phyloP scores from a whole-genome alignment of 164 flowering plant genomes.

The Aristolochia californica region DNA sequence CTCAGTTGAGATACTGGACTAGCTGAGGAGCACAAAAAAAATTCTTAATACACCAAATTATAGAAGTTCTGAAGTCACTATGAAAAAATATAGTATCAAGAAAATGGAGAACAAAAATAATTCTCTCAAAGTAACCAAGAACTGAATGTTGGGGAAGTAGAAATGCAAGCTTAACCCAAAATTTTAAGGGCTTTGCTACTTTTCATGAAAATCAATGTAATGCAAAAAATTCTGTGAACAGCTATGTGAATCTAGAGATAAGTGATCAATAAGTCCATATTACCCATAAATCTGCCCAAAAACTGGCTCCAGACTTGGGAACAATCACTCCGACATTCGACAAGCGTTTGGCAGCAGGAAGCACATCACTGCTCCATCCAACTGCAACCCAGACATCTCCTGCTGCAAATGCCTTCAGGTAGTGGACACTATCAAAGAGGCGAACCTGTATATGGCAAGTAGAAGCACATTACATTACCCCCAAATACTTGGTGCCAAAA shows the following conservation, averaged over 20 bases:
- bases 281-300: slow-evolving; percentile 99
- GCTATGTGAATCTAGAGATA: not conserved
- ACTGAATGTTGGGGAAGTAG: too few species aligned
- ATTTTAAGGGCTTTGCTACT: too few species aligned
- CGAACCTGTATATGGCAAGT: slow-evolving; percentile 42
- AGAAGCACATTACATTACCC: not conserved
- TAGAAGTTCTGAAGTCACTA: too few species aligned
- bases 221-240: too few species aligned
- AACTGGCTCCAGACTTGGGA: slow-evolving; percentile 89
- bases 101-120: too few species aligned
- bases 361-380: slow-evolving; percentile 92
- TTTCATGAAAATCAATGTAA: too few species aligned
- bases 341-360: slow-evolving; percentile 81
- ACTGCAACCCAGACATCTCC: slow-evolving; percentile 98
- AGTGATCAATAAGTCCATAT: not conserved
- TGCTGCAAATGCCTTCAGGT: slow-evolving; percentile 76
- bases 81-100: too few species aligned
- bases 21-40: too few species aligned
- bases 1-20: too few species aligned
- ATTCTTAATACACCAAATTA: too few species aligned
- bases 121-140: too few species aligned
- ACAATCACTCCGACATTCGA: slow-evolving; percentile 73
- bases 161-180: too few species aligned
- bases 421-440: slow-evolving; percentile 65
- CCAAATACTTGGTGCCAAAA: not conserved